These are phyloP conservation scores for Macrophomina tecta DNA, from an alignment of 2,329 filamentous ascomycete species.

Conservation along the genomic window DNA sequence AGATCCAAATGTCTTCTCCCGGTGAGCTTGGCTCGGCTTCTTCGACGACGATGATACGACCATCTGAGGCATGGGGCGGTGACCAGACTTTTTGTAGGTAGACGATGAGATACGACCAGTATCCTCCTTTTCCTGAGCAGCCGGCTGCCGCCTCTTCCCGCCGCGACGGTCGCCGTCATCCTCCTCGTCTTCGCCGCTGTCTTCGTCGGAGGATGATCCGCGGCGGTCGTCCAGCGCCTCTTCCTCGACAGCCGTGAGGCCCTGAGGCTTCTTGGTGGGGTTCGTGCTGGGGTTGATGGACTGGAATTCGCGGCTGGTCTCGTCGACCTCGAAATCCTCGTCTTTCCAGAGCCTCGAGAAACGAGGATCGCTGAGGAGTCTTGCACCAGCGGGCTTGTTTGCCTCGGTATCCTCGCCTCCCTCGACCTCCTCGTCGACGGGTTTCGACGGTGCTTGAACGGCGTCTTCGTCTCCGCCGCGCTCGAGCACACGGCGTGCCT, in stretches of 20 bases:
- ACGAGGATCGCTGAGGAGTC: slow-evolving; percentile 79
- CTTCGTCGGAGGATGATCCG: slow-evolving; percentile 43
- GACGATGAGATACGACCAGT: slow-evolving; percentile 68
- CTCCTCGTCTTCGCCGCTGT: slow-evolving; percentile 40
- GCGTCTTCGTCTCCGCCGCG: slow-evolving; percentile 63
- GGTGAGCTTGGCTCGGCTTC: slow-evolving; percentile 47
- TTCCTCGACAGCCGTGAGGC: slow-evolving; percentile 65
- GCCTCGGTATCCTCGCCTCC: slow-evolving; percentile 61
- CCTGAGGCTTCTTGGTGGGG: slow-evolving; percentile 44
- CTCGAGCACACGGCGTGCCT: slow-evolving; percentile 59
- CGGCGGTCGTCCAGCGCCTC: slow-evolving; percentile 57
- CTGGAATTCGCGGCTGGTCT: slow-evolving; percentile 84
- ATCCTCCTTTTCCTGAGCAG: slow-evolving; percentile 40
- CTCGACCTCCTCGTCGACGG: slow-evolving; percentile 44
- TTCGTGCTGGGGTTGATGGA: slow-evolving; percentile 87
- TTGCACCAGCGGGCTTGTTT: slow-evolving; percentile 51
- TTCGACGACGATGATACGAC: slow-evolving; percentile 59
- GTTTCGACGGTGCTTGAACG: slow-evolving; percentile 35
- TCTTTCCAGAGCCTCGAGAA: slow-evolving; percentile 91
- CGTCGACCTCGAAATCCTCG: slow-evolving; percentile 90
- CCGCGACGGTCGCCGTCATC: slow-evolving; percentile 43
- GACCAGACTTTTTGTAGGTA: slow-evolving; percentile 65
- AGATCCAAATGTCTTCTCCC: slow-evolving; percentile 64
- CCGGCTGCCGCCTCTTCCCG: slow-evolving; percentile 29
- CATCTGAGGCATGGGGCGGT: slow-evolving; percentile 58